These are phyloP conservation scores for Naganishia sp. DNA, from an alignment of 1,284 basidiomycete genomes.

Conservation along the genomic window DNA sequence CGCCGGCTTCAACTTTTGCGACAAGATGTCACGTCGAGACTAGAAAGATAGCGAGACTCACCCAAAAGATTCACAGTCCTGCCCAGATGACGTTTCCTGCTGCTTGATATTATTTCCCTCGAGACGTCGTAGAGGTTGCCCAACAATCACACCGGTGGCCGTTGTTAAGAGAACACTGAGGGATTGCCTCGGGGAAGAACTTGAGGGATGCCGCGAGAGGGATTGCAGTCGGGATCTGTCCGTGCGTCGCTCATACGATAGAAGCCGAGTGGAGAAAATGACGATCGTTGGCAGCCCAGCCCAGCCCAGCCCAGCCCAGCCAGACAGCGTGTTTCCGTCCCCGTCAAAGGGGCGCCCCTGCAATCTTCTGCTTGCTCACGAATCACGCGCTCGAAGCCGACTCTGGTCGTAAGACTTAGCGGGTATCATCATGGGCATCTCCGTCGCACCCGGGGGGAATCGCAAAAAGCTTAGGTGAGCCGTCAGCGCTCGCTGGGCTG, in stretches of 20 bases:
- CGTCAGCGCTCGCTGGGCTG: conserved; percentile 6
- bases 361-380: conserved; percentile 5
- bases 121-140: not conserved
- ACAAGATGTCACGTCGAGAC: too few relatives aligned
- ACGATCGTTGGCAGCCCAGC: conserved; percentile 13
- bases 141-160: not conserved
- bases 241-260: not conserved
- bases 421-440: not conserved
- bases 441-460: conserved; percentile 5
- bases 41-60: not conserved
- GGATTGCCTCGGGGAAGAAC: not conserved
- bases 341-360: not conserved
- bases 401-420: not conserved
- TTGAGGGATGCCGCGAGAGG: conserved; percentile 10
- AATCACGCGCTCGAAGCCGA: conserved; percentile 5
- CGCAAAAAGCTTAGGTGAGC: conserved; percentile 16
- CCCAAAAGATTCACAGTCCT: conserved; percentile 6
- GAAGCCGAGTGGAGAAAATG: conserved; percentile 9
- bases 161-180: not conserved
- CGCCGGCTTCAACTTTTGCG: too few relatives aligned
- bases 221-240: not conserved
- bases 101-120: conserved; percentile 11
- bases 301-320: conserved; percentile 18
- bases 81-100: conserved; percentile 28
- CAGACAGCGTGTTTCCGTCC: conserved; percentile 2